Conservation (phyloP, 805 yeast species). For the Wickerhamomyces pijperi region DNA sequence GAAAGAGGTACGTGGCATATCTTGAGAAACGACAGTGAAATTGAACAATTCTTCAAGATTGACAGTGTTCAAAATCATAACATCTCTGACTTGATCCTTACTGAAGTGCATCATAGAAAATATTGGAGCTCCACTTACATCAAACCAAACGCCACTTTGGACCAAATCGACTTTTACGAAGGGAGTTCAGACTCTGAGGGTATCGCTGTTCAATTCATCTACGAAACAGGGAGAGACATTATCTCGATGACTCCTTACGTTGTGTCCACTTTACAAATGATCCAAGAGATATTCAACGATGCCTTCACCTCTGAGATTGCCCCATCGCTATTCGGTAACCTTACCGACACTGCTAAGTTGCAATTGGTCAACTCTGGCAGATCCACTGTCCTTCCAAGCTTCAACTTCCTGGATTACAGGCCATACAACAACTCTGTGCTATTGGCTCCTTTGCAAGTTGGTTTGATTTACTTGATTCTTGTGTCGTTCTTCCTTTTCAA, state of each 20-base stretch:
- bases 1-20: constrained; percentile 29
- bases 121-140: constrained; percentile 1
- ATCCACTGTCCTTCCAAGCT: constrained; percentile 18
- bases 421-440: constrained; percentile 40
- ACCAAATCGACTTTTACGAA: constrained; percentile 2
- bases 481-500: constrained; percentile 62
- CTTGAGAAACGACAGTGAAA: constrained; percentile 17
- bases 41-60: constrained; percentile 13
- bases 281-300: constrained; percentile 25
- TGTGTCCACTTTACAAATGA: constrained; percentile 27
- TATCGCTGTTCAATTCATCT: constrained; percentile 33
- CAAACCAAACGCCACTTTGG: constrained; percentile 5
- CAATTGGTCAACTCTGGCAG: no score
- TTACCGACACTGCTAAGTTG: constrained; percentile 14
- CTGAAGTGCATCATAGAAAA: constrained; percentile 1
- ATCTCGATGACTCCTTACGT: constrained; percentile 33
- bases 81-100: constrained; percentile 24
- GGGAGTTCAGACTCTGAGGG: no score
- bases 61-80: constrained; percentile 7
- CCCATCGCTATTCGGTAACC: constrained; percentile 6
- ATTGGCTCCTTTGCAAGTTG: constrained; percentile 63
- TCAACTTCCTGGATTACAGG: constrained; percentile 30
- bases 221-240: constrained; percentile 58
- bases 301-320: constrained; percentile 12
- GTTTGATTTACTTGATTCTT: constrained; percentile 61